Base-by-base conservation (phyloP, 192 early-diverging fungal species). In the Dissophora ornata region DNA sequence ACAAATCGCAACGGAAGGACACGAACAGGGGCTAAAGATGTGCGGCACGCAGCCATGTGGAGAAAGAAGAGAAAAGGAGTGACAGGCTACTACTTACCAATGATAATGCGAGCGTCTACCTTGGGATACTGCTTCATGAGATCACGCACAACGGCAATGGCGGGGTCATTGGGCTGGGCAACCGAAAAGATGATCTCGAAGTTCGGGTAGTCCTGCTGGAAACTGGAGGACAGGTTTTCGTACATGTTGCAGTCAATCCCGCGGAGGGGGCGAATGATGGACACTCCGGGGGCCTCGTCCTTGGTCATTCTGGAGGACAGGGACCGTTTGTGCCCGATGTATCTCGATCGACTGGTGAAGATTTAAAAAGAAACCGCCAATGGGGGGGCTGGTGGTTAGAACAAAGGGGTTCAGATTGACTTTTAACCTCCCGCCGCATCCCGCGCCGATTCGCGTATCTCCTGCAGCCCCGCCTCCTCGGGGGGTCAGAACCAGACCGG, bases 241-340 rank as follows among this genome's bases (percentile, higher is more conserved):
- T 81, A 74, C 79, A 98, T 79, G 75, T 96, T 91, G 52, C 81
- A 74, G 71, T 99, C 98, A 21, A 96, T 62, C 21, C 98, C 98
- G 68, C 98, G 98, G 4, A 99, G 79, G 8, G 98, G 98, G 6
- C 96, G 86, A 63, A 99, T 85, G 59, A 99, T 94, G 1, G 98
- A 89, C 19, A 99, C 96, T 7, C 90, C 91, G 1, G 94, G 94
- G 36, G 67, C 82, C 42, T 85, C 48, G 30, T 69, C 49, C 21
- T 66, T 56, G 21, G 79, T 58, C 58, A 81, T 64, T 57, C 67
- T 54, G 12, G 85, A 81, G 1, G 85, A 85, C 33, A 48, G 26
- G 1, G 77, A 82, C 33, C 50, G 50, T 51, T 79, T 69, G 55
- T 56, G 70, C 21, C 62, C 54, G 6, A 34, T 42, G 58, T 79